These are phyloP conservation scores for Schizophyllum commune DNA, from an alignment of 1,284 basidiomycete species.

Conservation along the genomic window DNA sequence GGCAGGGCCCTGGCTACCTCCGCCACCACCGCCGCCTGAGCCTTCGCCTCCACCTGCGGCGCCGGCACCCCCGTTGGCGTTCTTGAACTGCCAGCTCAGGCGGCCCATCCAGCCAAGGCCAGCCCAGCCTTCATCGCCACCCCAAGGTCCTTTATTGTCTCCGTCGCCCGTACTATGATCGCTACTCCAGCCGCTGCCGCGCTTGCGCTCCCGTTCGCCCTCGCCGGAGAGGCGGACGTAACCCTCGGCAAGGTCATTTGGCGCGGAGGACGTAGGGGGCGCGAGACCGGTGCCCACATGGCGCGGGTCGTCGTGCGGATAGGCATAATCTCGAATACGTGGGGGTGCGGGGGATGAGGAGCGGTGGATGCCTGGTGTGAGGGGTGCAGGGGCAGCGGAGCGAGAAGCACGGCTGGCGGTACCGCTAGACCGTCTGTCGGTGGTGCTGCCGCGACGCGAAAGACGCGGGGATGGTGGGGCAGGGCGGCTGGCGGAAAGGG, in stretches of 20 bases:
- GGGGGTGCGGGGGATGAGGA: not conserved
- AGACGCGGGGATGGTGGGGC: not conserved
- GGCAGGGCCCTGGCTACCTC: not conserved
- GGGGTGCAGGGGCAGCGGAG: not conserved
- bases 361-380: not conserved
- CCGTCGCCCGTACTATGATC: not conserved
- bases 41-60: not conserved
- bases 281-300: not conserved
- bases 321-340: not conserved
- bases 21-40: too few species aligned
- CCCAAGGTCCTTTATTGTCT: not conserved
- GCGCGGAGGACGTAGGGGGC: not conserved
- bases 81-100: not conserved
- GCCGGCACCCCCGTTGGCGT: not conserved
- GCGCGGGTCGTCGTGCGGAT: not conserved
- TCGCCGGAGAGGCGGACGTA: not conserved
- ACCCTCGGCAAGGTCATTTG: not conserved
- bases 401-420: not conserved
- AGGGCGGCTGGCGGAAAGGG: not conserved
- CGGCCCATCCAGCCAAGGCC: not conserved
- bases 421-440: not conserved
- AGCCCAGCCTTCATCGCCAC: not conserved
- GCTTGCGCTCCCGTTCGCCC: not conserved
- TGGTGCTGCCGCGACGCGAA: not conserved
- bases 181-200: not conserved